Evolutionary conservation across 2,329 filamentous ascomycete genomes (phyloP).

Genomic region (Fusarium sp.): DNA sequence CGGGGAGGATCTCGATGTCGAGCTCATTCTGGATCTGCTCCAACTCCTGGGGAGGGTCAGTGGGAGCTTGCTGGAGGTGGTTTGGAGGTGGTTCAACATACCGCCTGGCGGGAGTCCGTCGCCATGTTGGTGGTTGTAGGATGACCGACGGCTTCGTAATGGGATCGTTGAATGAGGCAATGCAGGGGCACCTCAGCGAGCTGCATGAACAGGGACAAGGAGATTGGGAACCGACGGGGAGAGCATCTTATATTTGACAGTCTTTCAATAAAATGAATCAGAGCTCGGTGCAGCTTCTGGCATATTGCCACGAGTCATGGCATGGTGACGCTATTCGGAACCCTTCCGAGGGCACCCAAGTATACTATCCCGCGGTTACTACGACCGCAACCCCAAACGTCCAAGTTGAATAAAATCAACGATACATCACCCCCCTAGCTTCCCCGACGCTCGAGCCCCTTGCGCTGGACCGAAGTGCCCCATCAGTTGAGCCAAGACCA

Average conservation of each 20-base stretch:
- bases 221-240: not conserved
- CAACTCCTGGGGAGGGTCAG: not conserved
- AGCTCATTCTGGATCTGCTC: slow-evolving; percentile 28
- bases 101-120: not conserved
- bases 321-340: not conserved
- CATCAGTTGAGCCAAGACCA: not conserved
- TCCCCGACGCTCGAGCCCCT: not conserved
- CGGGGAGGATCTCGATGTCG: slow-evolving; percentile 28
- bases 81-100: not conserved
- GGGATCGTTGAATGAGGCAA: not conserved
- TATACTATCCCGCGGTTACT: not conserved
- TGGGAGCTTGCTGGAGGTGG: not conserved
- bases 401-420: not conserved
- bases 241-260: not conserved
- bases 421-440: not conserved
- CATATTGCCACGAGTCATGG: not conserved
- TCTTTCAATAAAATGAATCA: not conserved
- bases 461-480: not conserved
- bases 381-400: not conserved
- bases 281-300: not conserved
- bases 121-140: not conserved
- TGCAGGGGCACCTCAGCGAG: not conserved
- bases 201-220: not conserved
- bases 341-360: not conserved
- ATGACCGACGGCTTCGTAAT: not conserved